Evolutionary conservation across 192 early-diverging fungal species (phyloP).

Genomic region (Backusella morwellensis): DNA sequence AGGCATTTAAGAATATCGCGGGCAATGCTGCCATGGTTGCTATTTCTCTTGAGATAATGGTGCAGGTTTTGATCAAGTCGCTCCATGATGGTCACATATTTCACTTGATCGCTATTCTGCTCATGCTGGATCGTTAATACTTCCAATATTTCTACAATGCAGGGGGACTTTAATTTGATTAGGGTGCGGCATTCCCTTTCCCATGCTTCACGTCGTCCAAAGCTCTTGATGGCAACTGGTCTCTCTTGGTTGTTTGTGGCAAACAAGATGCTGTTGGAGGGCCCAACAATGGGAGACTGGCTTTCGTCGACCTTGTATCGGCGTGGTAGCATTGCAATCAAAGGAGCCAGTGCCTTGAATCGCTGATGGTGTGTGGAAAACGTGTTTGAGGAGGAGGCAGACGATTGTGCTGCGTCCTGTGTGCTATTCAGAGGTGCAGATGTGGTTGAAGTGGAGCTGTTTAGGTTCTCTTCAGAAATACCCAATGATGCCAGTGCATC

Average conservation of each 20-base stretch:
- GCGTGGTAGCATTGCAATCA: slow-evolving; percentile 41
- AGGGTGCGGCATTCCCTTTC: slow-evolving; percentile 48
- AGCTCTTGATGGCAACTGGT: slow-evolving; percentile 43
- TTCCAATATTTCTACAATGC: slow-evolving; percentile 47
- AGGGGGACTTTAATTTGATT: slow-evolving; percentile 36
- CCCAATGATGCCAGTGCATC: slow-evolving; percentile 44
- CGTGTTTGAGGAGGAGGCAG: background rate
- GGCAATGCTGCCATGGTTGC: slow-evolving; percentile 7
- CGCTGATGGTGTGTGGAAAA: background rate
- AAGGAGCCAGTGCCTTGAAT: slow-evolving; percentile 16
- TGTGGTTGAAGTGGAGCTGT: background rate
- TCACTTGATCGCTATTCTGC: slow-evolving; percentile 18
- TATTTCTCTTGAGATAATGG: slow-evolving; percentile 20
- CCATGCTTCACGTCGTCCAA: slow-evolving; percentile 52
- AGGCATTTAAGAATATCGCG: slow-evolving; percentile 41
- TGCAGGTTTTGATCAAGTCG: slow-evolving; percentile 47
- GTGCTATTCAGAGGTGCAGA: background rate
- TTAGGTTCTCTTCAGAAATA: background rate
- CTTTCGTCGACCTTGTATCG: slow-evolving; percentile 38
- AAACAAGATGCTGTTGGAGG: slow-evolving; percentile 46
- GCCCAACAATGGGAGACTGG: slow-evolving; percentile 39
- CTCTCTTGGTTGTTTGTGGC: slow-evolving; percentile 34
- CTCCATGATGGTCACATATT: slow-evolving; percentile 45
- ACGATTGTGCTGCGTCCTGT: background rate
- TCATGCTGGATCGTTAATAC: slow-evolving; percentile 47